Evolutionary conservation across 108 stramenopile genomes (phyloP), one percentile per base, ranked within the genome.

Genomic region (Cylindrotheca fusiformis): DNA sequence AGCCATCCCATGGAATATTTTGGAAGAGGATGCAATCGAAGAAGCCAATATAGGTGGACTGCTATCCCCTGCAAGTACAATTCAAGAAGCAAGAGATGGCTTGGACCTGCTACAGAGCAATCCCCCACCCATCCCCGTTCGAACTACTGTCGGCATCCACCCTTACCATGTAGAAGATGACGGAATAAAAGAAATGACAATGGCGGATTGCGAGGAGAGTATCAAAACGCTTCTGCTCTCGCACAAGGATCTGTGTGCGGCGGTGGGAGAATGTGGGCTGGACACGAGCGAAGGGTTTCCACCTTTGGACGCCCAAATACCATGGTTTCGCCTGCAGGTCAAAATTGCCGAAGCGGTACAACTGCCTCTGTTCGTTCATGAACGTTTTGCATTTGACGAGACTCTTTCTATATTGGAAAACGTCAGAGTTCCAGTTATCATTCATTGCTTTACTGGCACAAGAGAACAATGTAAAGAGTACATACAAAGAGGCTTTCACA

Each of bases 401-500:
- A 81, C 84, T 1, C 58, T 87, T 20, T 48, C 62, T 32, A 70
- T 83, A 30, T 75, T 92, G 17, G 70, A 84, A 23, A 72, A 80
- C 21, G 73, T 54, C 3, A 60, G 46, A 4, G 67, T 60, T 3
- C 80, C 86, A 48, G 56, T 90, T 24, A 76, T 94, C 50, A 74
- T 90, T 33, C 93, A 94, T 67, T 94, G 93, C 79, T 94, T 83
- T 67, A 94, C 93, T 1, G 93, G 93, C 21, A 83, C 81, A 10
- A 53, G 54, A 18, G 57, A 68, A 33, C 85, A 90, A 61, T 87
- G 84, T 36, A 21, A 58, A 20, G 74, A 75, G 19, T 94, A 89
- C 55, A 63, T 94, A 26, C 55, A 69, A 41, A 53, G 82, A 50
- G 92, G 92, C 10, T 93, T 86, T 65, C 81, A 59, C 64, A 71